Evolutionary conservation across 805 yeast species (phyloP), one percentile per base, ranked within the genome.

Genomic region (Wickerhamomyces kurtzmanii): DNA sequence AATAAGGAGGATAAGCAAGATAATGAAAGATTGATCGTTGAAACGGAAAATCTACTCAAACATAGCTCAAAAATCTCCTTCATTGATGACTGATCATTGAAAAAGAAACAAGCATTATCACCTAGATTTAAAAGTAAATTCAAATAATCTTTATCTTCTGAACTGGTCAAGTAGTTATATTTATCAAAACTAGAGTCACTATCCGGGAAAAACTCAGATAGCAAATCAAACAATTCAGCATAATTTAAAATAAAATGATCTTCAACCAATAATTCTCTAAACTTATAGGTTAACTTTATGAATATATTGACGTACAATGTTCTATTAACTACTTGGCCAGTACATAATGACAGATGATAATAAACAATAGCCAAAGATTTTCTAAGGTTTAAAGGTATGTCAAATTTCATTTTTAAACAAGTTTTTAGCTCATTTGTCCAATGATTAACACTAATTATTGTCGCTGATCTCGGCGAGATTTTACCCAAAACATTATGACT

Each of bases 381-480:
- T 30, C 86, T 66, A 26, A 76, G 52, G 2, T 61, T 39, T 9
- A 84, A 41, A 0, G 98, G 96, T 57, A 89, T 65, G 29, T 79
- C 80, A 42, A 80, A 74, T 42, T 83, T 82, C 73, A 80, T 76
- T 40, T 69, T 70, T 30, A 85, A 50, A 70, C 95, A 79, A 22
- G 79, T 76, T 28, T 72, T 68, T 36, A 89, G 62, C 49, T 86
- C 96, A 30, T 79, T 75, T 0, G 96, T 79, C 94, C 96, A 87
- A 33, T 79, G 82, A 29, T 77, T 67, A 6, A 85, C 78, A 24
- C 76, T 68, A 6, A 81, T 74, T 6, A 83, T 77, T 0, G 91
- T 72, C 0, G 91, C 80, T 1, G 84, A 72, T 38, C 68, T 65
- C 3, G 80, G 72, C 2, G 76, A 64, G 8, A 73, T 65, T 38